phyloP scores from a whole-genome alignment of 805 yeast genomes.

The Cyberlindnera samutprakarnensis region DNA sequence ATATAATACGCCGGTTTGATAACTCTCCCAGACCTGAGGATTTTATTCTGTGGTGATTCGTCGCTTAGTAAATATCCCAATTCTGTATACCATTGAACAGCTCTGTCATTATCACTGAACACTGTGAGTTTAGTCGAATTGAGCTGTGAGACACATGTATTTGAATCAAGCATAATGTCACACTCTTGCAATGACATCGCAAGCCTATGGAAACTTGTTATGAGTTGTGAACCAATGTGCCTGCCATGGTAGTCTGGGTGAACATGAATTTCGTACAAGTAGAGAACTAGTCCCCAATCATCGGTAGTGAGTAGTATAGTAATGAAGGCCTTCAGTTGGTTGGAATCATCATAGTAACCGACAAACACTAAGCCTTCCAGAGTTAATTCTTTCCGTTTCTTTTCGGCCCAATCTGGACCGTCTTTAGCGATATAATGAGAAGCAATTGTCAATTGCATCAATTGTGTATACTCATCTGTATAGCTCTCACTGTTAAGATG shows the following conservation, averaged over 20 bases:
- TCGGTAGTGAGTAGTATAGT: conserved; percentile 36
- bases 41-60: conserved; percentile 38
- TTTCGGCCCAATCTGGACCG: conserved; percentile 26
- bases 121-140: conserved; percentile 36
- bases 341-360: conserved; percentile 3
- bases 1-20: conserved; percentile 39
- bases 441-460: conserved; percentile 13
- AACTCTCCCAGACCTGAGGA: conserved; percentile 31
- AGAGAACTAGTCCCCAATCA: conserved; percentile 32
- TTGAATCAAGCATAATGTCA: neutral
- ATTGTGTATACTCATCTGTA: neutral
- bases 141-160: conserved; percentile 3
- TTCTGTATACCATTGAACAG: conserved; percentile 35
- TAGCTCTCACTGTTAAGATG: too few species aligned
- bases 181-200: conserved; percentile 12
- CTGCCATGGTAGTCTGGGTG: conserved; percentile 25
- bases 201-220: conserved; percentile 29
- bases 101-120: conserved; percentile 36
- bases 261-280: conserved; percentile 53
- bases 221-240: conserved; percentile 33
- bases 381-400: conserved; percentile 35
- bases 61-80: conserved; percentile 31
- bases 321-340: conserved; percentile 30
- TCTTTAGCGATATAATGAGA: conserved; percentile 8
- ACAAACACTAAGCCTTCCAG: conserved; percentile 17